Evolutionary conservation across 768 basidiomycete species (phyloP).

Genomic region (Boletus reticulatus): DNA sequence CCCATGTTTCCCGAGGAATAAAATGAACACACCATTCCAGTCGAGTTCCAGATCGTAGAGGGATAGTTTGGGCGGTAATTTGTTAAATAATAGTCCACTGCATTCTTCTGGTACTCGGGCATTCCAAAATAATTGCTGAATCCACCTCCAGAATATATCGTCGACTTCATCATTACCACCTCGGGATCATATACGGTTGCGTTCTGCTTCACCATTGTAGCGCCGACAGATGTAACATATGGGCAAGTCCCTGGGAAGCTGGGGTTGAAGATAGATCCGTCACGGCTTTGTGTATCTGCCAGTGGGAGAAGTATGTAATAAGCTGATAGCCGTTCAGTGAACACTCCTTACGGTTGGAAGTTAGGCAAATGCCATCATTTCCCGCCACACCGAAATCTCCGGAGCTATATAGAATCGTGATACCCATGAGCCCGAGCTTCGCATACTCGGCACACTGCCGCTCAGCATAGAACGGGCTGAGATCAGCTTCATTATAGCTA

Average conservation of each 20-base stretch:
- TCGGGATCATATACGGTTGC: conserved; percentile 44
- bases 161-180: conserved; percentile 37
- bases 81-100: conserved; percentile 31
- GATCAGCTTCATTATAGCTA: conserved; percentile 35
- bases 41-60: conserved; percentile 27
- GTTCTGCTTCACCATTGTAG: conserved; percentile 42
- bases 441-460: conserved; percentile 48
- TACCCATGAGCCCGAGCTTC: conserved; percentile 39
- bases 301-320: not conserved
- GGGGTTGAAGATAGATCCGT: conserved; percentile 53
- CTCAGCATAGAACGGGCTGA: conserved; percentile 34
- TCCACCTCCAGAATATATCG: conserved; percentile 44
- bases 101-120: conserved; percentile 39
- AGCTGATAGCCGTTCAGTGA: not conserved
- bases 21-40: conserved; percentile 16
- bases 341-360: conserved; percentile 18
- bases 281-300: conserved; percentile 28
- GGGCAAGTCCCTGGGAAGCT: conserved; percentile 48
- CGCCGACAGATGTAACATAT: conserved; percentile 49
- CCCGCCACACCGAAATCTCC: conserved; percentile 36
- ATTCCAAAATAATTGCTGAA: conserved; percentile 43
- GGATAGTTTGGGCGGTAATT: conserved; percentile 31
- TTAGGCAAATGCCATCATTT: conserved; percentile 28
- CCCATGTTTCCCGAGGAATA: not conserved
- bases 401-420: conserved; percentile 34